A percentile compares a stretch with the other conserved stretches of the same genome.
These are phyloP conservation scores for Verticillium klebahnii DNA, from an alignment of 2,329 filamentous ascomycete genomes.

Conservation along the genomic window DNA sequence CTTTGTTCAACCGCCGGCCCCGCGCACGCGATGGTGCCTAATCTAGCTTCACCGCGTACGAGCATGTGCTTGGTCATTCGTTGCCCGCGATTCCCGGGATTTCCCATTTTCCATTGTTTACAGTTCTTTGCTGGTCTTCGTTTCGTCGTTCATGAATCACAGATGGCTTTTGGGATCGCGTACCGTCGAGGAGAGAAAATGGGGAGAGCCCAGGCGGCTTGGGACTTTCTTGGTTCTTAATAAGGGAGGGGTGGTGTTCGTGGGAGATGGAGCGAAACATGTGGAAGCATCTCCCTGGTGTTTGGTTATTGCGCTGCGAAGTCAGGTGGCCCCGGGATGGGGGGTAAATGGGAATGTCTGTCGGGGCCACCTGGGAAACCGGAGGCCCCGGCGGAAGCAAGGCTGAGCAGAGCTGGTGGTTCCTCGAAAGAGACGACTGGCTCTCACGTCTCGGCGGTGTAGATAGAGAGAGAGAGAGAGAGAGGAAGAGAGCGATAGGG, in stretches of 20 bases:
- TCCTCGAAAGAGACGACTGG: slow-evolving; percentile 11
- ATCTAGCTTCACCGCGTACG: slow-evolving; percentile 10
- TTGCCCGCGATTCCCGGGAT: not conserved
- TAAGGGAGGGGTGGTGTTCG: not conserved
- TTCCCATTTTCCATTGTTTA: slow-evolving; percentile 16
- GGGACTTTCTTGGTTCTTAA: slow-evolving; percentile 20
- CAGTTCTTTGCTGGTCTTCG: slow-evolving; percentile 3
- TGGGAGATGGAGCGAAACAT: not conserved
- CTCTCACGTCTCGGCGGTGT: slow-evolving; percentile 10
- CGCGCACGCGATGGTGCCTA: slow-evolving; percentile 7
- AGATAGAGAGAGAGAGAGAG: slow-evolving; percentile 7
- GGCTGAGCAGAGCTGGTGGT: slow-evolving; percentile 2
- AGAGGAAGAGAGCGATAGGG: not conserved
- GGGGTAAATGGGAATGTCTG: slow-evolving; percentile 5
- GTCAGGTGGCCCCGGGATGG: not conserved
- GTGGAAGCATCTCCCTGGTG: not conserved
- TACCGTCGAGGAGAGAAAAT: slow-evolving; percentile 15
- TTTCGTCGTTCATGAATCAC: slow-evolving; percentile 9
- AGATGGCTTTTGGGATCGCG: slow-evolving; percentile 6
- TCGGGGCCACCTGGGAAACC: not conserved
- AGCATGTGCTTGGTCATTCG: slow-evolving; percentile 6
- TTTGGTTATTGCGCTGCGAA: slow-evolving; percentile 6
- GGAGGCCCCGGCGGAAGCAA: slow-evolving; percentile 3
- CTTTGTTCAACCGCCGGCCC: slow-evolving; percentile 1
- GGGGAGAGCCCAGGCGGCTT: slow-evolving; percentile 32